Percentiles rank a stretch among this genome's conserved stretches.
Evolutionary conservation across 345 rosid species (phyloP).

Genomic region (Eucalyptus pauciflora): DNA sequence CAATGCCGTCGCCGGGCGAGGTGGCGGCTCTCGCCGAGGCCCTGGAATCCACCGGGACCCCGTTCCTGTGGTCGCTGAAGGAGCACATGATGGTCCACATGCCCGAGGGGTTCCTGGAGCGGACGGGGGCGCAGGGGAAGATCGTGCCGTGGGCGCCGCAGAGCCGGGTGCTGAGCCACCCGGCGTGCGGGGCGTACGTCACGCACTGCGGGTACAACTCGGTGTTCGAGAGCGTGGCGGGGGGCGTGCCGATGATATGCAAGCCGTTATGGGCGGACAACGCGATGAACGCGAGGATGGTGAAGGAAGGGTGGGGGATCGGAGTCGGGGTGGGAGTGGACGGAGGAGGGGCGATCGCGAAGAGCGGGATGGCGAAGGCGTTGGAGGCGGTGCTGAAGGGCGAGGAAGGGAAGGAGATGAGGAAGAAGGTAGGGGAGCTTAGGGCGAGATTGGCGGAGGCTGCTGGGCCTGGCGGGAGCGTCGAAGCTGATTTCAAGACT

Average conservation of each 20-base stretch:
- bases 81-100: not conserved
- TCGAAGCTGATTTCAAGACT: not conserved
- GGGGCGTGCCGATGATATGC: conserved; percentile 53
- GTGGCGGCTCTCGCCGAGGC: conserved; percentile 40
- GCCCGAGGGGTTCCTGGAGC: conserved; percentile 20
- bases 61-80: conserved; percentile 13
- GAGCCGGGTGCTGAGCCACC: conserved; percentile 22
- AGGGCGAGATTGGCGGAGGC: not conserved
- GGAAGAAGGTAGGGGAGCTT: not conserved
- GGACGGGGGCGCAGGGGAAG: conserved; percentile 13
- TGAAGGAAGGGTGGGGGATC: conserved; percentile 8
- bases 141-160: conserved; percentile 57
- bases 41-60: conserved; percentile 16
- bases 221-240: conserved; percentile 26
- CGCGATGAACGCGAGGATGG: conserved; percentile 1
- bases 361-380: not conserved
- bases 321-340: conserved; percentile 4
- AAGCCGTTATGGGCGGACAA: conserved; percentile 47
- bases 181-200: conserved; percentile 20
- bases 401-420: not conserved
- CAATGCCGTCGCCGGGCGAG: conserved; percentile 18
- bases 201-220: conserved; percentile 49
- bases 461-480: conserved; percentile 1
- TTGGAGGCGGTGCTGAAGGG: not conserved
- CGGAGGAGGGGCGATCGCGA: not conserved